Base-by-base conservation (phyloP, 768 basidiomycete genomes). In the Pisolithus sp. region DNA sequence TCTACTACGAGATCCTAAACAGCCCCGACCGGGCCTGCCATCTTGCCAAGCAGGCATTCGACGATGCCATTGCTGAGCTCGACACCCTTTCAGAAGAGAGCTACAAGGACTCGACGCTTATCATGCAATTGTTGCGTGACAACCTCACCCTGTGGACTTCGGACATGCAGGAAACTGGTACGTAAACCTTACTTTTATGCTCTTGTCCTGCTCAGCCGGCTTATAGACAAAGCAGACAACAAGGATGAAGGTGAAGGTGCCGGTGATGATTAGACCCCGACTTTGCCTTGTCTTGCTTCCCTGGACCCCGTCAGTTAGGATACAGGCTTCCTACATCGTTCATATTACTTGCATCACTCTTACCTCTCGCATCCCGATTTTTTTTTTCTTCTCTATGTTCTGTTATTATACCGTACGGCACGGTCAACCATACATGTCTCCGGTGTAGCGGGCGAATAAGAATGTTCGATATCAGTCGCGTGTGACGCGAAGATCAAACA, bases 1-100 rank as follows among this genome's bases (percentile, higher is more conserved):
- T 98, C 82, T 97, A 97, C 82, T 96, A 96, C 76, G 94, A 97
- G 74, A 96, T 97, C 70, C 85, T 96, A 72, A 96, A 96, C 83
- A 89, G 88, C 73, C 93, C 95, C 60, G 94, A 96, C 73, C 91
- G 93, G 72, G 95, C 95, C 48, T 96, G 94, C 78, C 91, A 94
- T 68, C 88, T 97, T 60, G 94, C 94, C 70, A 98, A 98, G 78
- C 93, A 96, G 73, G 94, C 95, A 7, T 98, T 98, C 72, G 94
- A 97, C 58, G 94, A 97, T 70, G 95, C 95, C 43, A 97, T 98
- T 68, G 93, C 94, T 60, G 94, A 98, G 76, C 91, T 97, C 65
- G 94, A 98, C 78, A 97, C 94, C 21, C 83, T 98, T 50, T 93
- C 90, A 63, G 95, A 97, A 76, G 94, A 97, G 80, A 89, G 86